A percentile compares a stretch with the other conserved stretches of the same genome.
Evolutionary conservation across 345 rosid genomes (phyloP).

Genomic region (Conringia planisiliqua): DNA sequence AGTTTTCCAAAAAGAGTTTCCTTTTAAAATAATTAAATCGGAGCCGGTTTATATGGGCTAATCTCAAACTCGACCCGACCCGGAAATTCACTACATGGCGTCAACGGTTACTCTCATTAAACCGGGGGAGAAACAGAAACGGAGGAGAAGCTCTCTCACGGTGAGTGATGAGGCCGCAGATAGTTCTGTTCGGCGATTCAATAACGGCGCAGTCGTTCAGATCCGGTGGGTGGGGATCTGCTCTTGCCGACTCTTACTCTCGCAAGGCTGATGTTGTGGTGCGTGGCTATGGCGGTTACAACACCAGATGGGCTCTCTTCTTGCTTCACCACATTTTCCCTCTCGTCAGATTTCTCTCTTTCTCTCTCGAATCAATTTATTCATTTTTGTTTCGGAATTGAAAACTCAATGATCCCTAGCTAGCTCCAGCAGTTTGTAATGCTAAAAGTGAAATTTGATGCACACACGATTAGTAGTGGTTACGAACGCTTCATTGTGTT

Average conservation of each 20-base stretch:
- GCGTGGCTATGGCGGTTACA: constrained; percentile 97
- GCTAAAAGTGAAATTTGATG: not conserved
- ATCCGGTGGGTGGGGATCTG: constrained; percentile 89
- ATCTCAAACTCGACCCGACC: not conserved
- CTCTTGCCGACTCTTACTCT: constrained; percentile 71
- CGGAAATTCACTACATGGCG: not conserved
- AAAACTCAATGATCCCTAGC: not conserved
- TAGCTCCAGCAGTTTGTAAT: not conserved
- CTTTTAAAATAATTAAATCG: too few species aligned
- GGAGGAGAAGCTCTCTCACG: not conserved
- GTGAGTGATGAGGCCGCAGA: constrained; percentile 52
- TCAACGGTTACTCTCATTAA: not conserved
- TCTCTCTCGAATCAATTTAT: not conserved
- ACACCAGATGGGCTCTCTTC: constrained; percentile 39
- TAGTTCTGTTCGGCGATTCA: constrained; percentile 87
- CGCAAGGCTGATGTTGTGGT: constrained; percentile 86
- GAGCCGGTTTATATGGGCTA: too few species aligned
- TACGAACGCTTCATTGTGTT: not conserved
- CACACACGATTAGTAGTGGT: too few species aligned
- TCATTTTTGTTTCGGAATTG: not conserved
- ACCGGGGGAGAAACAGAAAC: not conserved
- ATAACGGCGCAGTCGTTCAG: constrained; percentile 74
- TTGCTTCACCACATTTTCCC: constrained; percentile 5
- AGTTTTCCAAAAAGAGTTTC: too few species aligned
- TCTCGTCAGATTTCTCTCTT: not conserved